A percentile compares a stretch with the other conserved stretches of the same genome.
These are phyloP conservation scores for Alternaria gansuensis DNA, from an alignment of 2,329 filamentous ascomycete genomes.

Conservation along the genomic window DNA sequence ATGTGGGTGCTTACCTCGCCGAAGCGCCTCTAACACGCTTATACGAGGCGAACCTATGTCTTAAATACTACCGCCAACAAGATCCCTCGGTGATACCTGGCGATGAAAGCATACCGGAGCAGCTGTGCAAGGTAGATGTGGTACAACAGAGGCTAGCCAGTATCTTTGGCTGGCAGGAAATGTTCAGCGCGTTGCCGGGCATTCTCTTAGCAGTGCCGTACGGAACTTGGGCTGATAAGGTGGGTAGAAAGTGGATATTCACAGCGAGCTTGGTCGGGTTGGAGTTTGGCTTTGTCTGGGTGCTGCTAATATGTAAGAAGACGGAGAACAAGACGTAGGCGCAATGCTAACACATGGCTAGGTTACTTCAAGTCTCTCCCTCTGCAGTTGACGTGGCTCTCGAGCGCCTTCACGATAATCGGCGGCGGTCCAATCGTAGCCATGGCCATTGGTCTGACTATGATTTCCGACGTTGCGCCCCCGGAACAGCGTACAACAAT, in stretches of 20 bases:
- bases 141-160: conserved; percentile 61
- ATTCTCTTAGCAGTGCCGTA: conserved; percentile 61
- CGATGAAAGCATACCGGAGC: conserved; percentile 57
- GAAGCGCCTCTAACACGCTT: conserved; percentile 59
- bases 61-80: conserved; percentile 54
- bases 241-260: conserved; percentile 59
- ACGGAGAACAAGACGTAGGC: background rate
- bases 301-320: conserved; percentile 45
- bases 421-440: conserved; percentile 60
- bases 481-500: conserved; percentile 54
- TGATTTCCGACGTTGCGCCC: conserved; percentile 62
- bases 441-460: conserved; percentile 59
- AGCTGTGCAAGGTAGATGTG: conserved; percentile 60
- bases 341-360: conserved; percentile 22
- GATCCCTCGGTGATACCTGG: conserved; percentile 56
- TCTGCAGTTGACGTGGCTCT: conserved; percentile 60
- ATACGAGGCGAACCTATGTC: conserved; percentile 60
- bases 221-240: conserved; percentile 60
- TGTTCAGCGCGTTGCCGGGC: conserved; percentile 57
- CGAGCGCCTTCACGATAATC: conserved; percentile 57
- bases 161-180: conserved; percentile 61
- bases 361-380: conserved; percentile 53
- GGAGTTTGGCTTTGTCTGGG: conserved; percentile 45
- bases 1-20: conserved; percentile 57
- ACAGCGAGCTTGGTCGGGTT: conserved; percentile 56